Evolutionary conservation across 371 early-diverging fungal genomes (phyloP), one percentile per base, ranked within the genome.

Genomic region (Mucor saturninus): DNA sequence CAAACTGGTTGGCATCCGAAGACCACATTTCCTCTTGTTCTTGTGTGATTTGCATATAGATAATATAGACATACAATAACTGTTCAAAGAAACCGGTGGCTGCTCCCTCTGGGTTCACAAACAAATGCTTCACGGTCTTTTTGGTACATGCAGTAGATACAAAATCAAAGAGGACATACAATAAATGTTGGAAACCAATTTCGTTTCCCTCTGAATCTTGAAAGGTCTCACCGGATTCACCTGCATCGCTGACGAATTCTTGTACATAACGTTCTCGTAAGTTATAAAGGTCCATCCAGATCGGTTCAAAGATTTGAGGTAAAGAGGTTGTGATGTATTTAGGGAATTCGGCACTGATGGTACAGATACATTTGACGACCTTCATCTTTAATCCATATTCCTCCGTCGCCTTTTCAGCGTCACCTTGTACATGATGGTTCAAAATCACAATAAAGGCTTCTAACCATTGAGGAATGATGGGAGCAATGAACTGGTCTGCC

Each of bases 21-120:
- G 75, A 74, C 97, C 97, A 97, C 32, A 77, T 83, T 29, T 93
- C 94, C 1, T 75, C 81, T 69, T 90, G 92, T 26, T 92, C 93
- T 52, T 87, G 82, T 0, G 94, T 94, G 70, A 96, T 93, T 64
- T 94, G 95, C 79, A 90, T 80, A 61, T 90, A 94, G 21, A 79
- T 76, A 53, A 95, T 73, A 13, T 82, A 70, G 31, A 83, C 83
- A 69, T 81, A 83, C 15, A 90, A 69, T 39, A 94, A 65, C 51
- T 91, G 80, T 21, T 72, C 76, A 59, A 93, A 74, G 56, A 91
- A 88, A 0, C 71, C 74, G 10, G 82, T 79, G 30, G 66, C 60
- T 15, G 60, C 66, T 14, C 76, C 74, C 14, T 77, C 82, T 40
- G 75, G 63, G 9, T 51, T 79, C 65, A 75, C 71, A 60, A 75